phyloP scores from a whole-genome alignment of 805 yeast species.

The Saccharomycopsis selenospora region DNA sequence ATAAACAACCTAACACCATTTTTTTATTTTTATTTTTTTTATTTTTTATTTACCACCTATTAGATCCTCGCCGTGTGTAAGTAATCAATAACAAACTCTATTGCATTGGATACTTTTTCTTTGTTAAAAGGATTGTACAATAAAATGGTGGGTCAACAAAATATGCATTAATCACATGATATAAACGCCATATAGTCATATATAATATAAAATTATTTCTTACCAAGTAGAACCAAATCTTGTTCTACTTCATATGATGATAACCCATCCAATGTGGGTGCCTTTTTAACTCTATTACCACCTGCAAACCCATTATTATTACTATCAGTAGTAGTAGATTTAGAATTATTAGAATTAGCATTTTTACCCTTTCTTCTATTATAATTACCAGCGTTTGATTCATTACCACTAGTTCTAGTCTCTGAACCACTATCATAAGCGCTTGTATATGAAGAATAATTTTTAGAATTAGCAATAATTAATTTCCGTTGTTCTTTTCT shows the following conservation, averaged over 20 bases:
- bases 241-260: constrained; percentile 13
- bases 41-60: too few relatives aligned
- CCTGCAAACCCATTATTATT: neutral
- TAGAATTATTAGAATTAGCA: neutral
- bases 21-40: too few relatives aligned
- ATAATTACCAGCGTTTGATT: constrained; percentile 7
- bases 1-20: too few relatives aligned
- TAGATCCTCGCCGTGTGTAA: too few relatives aligned
- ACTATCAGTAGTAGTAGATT: neutral
- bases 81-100: too few relatives aligned
- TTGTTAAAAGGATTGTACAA: too few relatives aligned
- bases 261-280: constrained; percentile 14
- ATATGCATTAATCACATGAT: too few relatives aligned
- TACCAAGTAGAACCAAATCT: constrained; percentile 8
- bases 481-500: neutral
- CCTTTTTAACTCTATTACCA: constrained; percentile 4
- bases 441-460: constrained; percentile 1
- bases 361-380: neutral
- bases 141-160: too few relatives aligned
- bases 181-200: neutral
- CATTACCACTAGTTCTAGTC: constrained; percentile 15
- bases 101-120: too few relatives aligned
- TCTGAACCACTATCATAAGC: constrained; percentile 18
- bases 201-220: neutral
- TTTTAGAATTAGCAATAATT: neutral